Conservation (phyloP, 2,329 filamentous ascomycete genomes). For the Beauveria sp. region DNA sequence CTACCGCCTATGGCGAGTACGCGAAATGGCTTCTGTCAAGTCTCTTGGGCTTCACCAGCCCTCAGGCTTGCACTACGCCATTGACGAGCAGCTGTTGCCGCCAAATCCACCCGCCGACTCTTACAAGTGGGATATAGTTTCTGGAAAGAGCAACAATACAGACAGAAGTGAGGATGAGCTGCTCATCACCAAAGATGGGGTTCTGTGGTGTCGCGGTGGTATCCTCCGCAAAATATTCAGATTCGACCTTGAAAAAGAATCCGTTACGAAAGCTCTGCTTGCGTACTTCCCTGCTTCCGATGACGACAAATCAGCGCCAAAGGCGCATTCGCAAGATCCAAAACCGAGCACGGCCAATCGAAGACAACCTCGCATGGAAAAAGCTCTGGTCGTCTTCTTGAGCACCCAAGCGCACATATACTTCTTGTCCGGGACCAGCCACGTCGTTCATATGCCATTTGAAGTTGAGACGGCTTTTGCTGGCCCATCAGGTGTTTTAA, state of each 20-base stretch:
- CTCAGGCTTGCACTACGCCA: slow-evolving; percentile 71
- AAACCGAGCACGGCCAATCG: slow-evolving; percentile 9
- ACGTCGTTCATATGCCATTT: slow-evolving; percentile 89
- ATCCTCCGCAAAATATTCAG: slow-evolving; percentile 79
- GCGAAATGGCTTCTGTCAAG: slow-evolving; percentile 75
- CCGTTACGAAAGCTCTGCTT: slow-evolving; percentile 76
- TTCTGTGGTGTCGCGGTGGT: slow-evolving; percentile 83
- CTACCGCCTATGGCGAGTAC: slow-evolving; percentile 25
- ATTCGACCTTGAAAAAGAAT: slow-evolving; percentile 80
- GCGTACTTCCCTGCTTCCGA: slow-evolving; percentile 65
- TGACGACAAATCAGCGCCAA: slow-evolving; percentile 21
- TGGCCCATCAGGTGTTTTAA: slow-evolving; percentile 71
- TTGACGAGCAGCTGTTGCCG: slow-evolving; percentile 70
- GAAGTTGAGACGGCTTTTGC: slow-evolving; percentile 84
- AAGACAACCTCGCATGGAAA: slow-evolving; percentile 32
- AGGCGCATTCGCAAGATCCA: slow-evolving; percentile 5
- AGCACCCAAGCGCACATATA: slow-evolving; percentile 90
- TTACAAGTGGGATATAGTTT: slow-evolving; percentile 40
- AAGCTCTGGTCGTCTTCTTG: slow-evolving; percentile 82
- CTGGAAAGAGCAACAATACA: slow-evolving; percentile 56
- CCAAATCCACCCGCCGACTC: slow-evolving; percentile 54
- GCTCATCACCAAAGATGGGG: slow-evolving; percentile 64
- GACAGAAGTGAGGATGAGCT: slow-evolving; percentile 66
- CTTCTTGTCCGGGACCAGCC: slow-evolving; percentile 78
- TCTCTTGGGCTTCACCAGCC: slow-evolving; percentile 90